Base-by-base conservation (phyloP, 345 rosid genomes). In the Turritis glabra region DNA sequence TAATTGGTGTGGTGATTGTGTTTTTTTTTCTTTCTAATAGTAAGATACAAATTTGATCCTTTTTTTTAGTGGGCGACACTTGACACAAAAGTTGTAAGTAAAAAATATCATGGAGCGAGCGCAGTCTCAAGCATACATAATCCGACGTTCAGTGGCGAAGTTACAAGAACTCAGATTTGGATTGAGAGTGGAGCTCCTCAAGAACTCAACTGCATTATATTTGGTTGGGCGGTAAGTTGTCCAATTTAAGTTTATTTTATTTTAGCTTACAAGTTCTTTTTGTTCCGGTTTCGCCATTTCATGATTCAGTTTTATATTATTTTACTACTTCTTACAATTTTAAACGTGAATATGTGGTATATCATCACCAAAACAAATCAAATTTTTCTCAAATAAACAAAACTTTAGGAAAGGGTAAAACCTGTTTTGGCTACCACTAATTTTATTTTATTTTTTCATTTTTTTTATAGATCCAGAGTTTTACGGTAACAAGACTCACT, bases 171-270 rank as follows among this genome's bases (percentile, higher is more conserved):
- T 18, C 53, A 25, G 23, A 26, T 63, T 63, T 7, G 12, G 40
- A 37, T 63, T 25, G 40, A 55, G 40, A 11, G 14, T 43, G 38
- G 17, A 9, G 6, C 32, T 14, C 54, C 54, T 22, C 54, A 50
- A 22, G 35, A n/a, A 25, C 12, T 25, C 67, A 62, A 63, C 67
- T 40, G 9, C 67, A 63, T 63, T 63, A 7, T 21, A 11, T 44
- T 63, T 63, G 68, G 68, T 5, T 63, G 68, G 68, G 54, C 68
- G 17, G 68, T 63, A 63, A 8, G 68, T 25, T 63, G 7, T 41
- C n/a, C 4, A 15, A 15, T 41, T 25, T 6, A 8, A 19, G 53
- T 41, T 37, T 38, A 21, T 38, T 61, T n/a, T n/a, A n/a, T n/a
- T n/a, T n/a, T 60, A 12, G 7, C 44, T 59, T 52, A 25, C 18